Base-by-base conservation (phyloP, 352 stramenopile species). In the Globisporangium abappressorium region DNA sequence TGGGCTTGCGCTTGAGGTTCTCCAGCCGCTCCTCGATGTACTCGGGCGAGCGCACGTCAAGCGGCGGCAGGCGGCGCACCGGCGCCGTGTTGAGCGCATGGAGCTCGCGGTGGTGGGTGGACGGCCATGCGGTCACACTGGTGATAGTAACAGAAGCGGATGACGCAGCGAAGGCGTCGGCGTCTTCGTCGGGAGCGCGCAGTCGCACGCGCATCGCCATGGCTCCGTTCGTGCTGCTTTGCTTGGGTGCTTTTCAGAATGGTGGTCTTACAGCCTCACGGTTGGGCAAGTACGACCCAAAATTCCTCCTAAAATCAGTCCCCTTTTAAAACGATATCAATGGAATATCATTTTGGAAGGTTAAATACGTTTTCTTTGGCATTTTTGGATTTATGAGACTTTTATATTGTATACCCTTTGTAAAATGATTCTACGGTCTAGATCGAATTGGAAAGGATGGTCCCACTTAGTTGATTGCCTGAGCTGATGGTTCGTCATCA, bases 21-120 rank as follows among this genome's bases (percentile, higher is more conserved):
- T 95, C 87, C 61, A 95, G 75, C 18, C 87, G 84, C 70, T 95
- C 80, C 58, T 92, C 85, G 41, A 95, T 95, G 72, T 90, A 89
- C 59, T 95, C 87, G 60, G 87, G 84, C 61, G 87, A 92, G 46
- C 78, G 70, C 66, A 95, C 72, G 69, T 93, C 85, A 26, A 91
- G 72, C n/a, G 75, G 81, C 33, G 74, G 81, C 41, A 81, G 68
- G n/a, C 67, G 60, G n/a, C 57, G 61, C 36, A 72, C 38, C 2
- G 75, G 65, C 24, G 68, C 66, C 33, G 73, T 74, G 3, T 67
- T 46, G 6, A 65, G 22, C 22, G 62, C 33, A 8, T 61, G 55
- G n/a, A 67, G 47, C 36, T 69, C 67, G 49, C 57, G 62, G 24
- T 64, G 43, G 24, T 65, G 66, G 9, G 66, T 38, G 26, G 73